phyloP scores from a whole-genome alignment of 129 eudicot genomes.

The Mikania micrantha region DNA sequence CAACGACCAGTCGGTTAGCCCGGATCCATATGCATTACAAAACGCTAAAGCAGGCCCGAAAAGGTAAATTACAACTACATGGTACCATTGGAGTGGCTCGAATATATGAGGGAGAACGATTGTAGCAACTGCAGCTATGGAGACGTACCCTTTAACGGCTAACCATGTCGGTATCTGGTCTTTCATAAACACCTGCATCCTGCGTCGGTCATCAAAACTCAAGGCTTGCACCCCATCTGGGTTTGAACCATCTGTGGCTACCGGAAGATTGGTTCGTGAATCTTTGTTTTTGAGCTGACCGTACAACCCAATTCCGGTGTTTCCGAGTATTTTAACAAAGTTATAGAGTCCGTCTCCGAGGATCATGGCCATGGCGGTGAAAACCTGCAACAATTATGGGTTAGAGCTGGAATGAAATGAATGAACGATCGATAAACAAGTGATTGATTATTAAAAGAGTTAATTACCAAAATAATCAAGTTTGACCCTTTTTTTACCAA shows the following conservation, averaged over 20 bases:
- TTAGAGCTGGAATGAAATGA: not conserved
- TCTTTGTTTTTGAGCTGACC: constrained; percentile 18
- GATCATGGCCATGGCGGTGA: constrained; percentile 60
- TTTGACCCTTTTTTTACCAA: too few relatives aligned
- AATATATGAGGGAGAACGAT: constrained; percentile 41
- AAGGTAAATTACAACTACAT: constrained; percentile 39
- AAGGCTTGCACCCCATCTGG: constrained; percentile 1
- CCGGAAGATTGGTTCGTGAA: constrained; percentile 11
- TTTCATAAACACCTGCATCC: constrained; percentile 47
- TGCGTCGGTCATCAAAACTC: constrained; percentile 34
- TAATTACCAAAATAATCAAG: too few relatives aligned
- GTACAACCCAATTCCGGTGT: not conserved
- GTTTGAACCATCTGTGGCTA: constrained; percentile 19
- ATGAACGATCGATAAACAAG: too few relatives aligned
- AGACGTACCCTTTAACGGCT: constrained; percentile 49
- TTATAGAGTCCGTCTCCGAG: constrained; percentile 74
- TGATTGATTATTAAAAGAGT: too few relatives aligned
- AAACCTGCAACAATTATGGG: constrained; percentile 29
- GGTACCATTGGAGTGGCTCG: constrained; percentile 56
- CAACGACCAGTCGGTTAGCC: constrained; percentile 78
- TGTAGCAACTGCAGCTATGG: constrained; percentile 35
- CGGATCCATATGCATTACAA: constrained; percentile 77
- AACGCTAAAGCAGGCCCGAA: constrained; percentile 61
- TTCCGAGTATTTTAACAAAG: constrained; percentile 27
- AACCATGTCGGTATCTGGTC: constrained; percentile 45